Evolutionary conservation across 1,284 basidiomycete genomes (phyloP).

Genomic region (Pseudozyma sp.): DNA sequence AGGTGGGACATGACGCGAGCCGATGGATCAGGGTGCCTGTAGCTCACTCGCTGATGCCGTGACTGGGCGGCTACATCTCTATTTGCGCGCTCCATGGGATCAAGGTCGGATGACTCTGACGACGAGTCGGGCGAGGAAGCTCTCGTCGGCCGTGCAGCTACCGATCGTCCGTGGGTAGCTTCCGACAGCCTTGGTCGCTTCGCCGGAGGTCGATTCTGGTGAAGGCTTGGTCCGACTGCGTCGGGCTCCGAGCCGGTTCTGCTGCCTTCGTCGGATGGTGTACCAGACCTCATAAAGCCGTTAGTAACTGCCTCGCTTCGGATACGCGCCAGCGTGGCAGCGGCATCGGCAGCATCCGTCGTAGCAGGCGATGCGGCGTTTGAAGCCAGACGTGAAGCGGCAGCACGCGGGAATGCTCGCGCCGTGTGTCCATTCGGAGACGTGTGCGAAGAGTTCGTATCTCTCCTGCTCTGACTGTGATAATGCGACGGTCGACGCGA

Average conservation of each 20-base stretch:
- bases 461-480: too few species aligned
- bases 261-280: neutral
- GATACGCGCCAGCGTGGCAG: neutral
- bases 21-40: conserved; percentile 2
- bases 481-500: neutral
- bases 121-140: neutral
- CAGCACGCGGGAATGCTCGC: neutral
- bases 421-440: neutral
- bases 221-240: too few species aligned
- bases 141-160: neutral
- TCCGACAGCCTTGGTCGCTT: neutral
- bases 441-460: neutral
- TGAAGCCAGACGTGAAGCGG: neutral
- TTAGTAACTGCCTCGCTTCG: neutral
- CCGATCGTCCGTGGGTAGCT: neutral
- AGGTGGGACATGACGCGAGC: neutral
- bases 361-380: neutral
- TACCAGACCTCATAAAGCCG: neutral
- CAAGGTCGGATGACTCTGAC: conserved; percentile 8
- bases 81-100: conserved; percentile 8
- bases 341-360: conserved; percentile 1
- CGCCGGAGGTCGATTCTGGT: too few species aligned
- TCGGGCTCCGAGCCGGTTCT: neutral
- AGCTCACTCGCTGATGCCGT: conserved; percentile 4
- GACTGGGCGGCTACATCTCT: conserved; percentile 4